Evolutionary conservation across 257 asterid genomes (phyloP).

Genomic region (Osmanthus fragrans): DNA sequence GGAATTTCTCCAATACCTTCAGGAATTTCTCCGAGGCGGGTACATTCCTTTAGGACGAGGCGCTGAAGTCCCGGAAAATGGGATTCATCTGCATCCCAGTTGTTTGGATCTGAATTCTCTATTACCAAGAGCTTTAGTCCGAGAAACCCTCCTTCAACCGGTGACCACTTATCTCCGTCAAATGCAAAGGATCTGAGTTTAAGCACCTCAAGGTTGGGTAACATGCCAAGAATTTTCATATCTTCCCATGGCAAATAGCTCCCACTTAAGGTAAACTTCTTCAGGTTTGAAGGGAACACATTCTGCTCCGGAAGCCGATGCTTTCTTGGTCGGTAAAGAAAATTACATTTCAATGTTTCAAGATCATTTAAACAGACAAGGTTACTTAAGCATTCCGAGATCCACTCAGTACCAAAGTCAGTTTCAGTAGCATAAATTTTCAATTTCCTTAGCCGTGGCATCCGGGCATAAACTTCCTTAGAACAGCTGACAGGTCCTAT

Average conservation of each 20-base stretch:
- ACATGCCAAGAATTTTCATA: constrained; percentile 15
- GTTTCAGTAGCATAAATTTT: constrained; percentile 8
- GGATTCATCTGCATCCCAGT: constrained; percentile 18
- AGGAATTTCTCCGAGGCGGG: constrained; percentile 5
- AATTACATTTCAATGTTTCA: constrained; percentile 22
- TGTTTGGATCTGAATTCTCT: constrained; percentile 3
- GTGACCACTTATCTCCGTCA: constrained; percentile 19
- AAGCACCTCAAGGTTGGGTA: constrained; percentile 32
- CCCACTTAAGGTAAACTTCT: constrained; percentile 22
- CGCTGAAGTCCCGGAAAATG: constrained; percentile 21
- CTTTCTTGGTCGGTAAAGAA: neutral
- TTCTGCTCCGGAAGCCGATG: constrained; percentile 11
- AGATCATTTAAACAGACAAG: constrained; percentile 15
- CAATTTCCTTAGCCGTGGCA: constrained; percentile 16
- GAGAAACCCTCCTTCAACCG: constrained; percentile 18
- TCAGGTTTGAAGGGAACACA: constrained; percentile 19
- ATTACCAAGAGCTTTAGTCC: constrained; percentile 21
- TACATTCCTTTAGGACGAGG: constrained; percentile 14
- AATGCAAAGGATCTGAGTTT: constrained; percentile 23
- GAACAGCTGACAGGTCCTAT: constrained; percentile 15
- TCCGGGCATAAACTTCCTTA: neutral
- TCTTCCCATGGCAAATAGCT: constrained; percentile 27
- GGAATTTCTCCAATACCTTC: constrained; percentile 13
- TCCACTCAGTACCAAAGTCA: neutral
- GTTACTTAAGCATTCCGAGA: constrained; percentile 5